Evolutionary conservation across 140 eudicot genomes (phyloP), one percentile per base, ranked within the genome.

Genomic region (Senecio squalidus): DNA sequence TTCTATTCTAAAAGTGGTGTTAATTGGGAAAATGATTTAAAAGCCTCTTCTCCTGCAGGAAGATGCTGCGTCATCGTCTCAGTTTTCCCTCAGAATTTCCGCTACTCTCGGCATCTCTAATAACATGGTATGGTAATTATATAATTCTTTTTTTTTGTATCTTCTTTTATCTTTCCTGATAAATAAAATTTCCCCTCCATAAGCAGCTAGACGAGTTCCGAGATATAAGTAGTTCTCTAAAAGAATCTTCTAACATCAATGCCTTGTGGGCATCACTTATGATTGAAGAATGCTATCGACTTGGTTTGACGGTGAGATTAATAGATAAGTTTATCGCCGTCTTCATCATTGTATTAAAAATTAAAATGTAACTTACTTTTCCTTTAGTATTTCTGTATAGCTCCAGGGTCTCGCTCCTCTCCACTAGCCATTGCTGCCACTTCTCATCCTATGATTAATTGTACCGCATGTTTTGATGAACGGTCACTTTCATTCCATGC

Each of bases 331-430:
- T 28, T 11, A 2, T 33, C 30, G 55, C 53, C 49, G 64, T 22
- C 45, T 44, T 51, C 26, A 44, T 26, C 27, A 43, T 52, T 46
- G 45, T 36, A 20, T 40, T 40, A 11, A 49, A 25, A 10, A 38
- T 40, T 16, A 48, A 16, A 45, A 21, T 70, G 81, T 84, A 48
- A 78, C 60, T 30, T 69, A 30, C 64, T 78, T 61, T 71, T 70
- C 41, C 24, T 79, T 25, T 67, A 87, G 98, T 92, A 92, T 66
- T 87, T 92, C 70, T 92, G 95, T 80, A 70, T 92, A 84, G 98
- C 98, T 70, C 98, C 98, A 63, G 98, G 98, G 21, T 92, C 96
- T 66, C 79, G 96, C 13, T 92, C 98, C 50, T 84, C 98, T 72
- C 96, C 98, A n/a, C 73, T 92, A 66, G 85, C 98, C 18, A 64